A percentile compares a stretch with the other conserved stretches of the same genome.
Conservation (phyloP, 371 early-diverging fungal species). For the Basidiobolus meristosporus region DNA sequence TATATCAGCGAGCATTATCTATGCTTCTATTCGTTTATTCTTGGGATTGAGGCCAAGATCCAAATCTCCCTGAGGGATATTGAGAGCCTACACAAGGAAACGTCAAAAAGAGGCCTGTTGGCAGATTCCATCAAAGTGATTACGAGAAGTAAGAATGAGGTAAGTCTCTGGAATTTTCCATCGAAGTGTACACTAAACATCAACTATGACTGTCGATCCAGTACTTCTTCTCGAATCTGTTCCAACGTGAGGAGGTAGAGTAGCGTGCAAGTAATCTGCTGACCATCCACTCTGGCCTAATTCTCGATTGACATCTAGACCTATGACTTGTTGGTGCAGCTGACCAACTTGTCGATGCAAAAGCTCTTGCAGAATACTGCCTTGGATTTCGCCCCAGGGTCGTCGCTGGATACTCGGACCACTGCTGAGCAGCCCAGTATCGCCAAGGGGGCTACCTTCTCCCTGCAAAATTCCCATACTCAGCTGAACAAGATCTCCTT, state of each 20-base stretch:
- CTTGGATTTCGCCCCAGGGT: slow-evolving; percentile 43
- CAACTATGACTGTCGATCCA: slow-evolving; percentile 7
- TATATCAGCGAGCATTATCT: slow-evolving; percentile 84
- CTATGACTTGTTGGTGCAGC: slow-evolving; percentile 72
- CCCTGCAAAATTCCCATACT: slow-evolving; percentile 52
- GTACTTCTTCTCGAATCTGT: slow-evolving; percentile 85
- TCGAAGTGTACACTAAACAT: no score
- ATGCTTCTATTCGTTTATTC: slow-evolving; percentile 84
- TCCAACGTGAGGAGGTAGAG: slow-evolving; percentile 70
- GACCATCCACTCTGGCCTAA: no score
- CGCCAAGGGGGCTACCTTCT: no score
- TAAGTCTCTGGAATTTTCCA: no score
- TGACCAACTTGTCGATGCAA: slow-evolving; percentile 75
- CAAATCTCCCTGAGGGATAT: slow-evolving; percentile 79
- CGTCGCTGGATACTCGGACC: slow-evolving; percentile 17
- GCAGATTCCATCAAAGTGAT: slow-evolving; percentile 71
- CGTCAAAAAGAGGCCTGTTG: slow-evolving; percentile 75
- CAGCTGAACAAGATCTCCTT: neutral
- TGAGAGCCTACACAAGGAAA: slow-evolving; percentile 64
- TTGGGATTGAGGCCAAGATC: slow-evolving; percentile 83
- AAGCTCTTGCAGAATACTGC: slow-evolving; percentile 63
- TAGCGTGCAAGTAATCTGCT: neutral
- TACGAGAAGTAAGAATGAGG: slow-evolving; percentile 60
- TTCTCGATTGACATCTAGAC: slow-evolving; percentile 33
- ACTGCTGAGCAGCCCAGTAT: slow-evolving; percentile 15